Percentiles rank a stretch among this genome's conserved stretches.
Evolutionary conservation across 2,329 filamentous ascomycete species (phyloP).

Genomic region (Ceratocystiopsis minuta): DNA sequence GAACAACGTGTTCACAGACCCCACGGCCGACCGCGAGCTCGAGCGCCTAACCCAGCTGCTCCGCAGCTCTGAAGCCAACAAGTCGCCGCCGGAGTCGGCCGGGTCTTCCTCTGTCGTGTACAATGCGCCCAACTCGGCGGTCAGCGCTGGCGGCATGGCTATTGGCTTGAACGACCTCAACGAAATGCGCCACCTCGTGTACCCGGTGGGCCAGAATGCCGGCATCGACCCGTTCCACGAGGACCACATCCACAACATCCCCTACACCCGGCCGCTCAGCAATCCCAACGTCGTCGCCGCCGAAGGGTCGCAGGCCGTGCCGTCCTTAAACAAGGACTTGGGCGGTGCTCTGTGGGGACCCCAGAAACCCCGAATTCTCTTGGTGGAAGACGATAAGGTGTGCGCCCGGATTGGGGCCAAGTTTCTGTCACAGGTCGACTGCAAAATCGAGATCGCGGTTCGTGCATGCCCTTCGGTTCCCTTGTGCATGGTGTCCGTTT

Average conservation of each 20-base stretch:
- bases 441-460: constrained; percentile 49
- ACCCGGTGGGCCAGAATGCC: constrained; percentile 76
- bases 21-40: constrained; percentile 34
- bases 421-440: constrained; percentile 47
- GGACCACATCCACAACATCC: constrained; percentile 87
- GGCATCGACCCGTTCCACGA: constrained; percentile 91
- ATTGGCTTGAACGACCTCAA: constrained; percentile 32
- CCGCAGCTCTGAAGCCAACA: constrained; percentile 18
- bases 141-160: constrained; percentile 20
- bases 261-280: constrained; percentile 61
- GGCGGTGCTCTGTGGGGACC: constrained; percentile 36
- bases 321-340: constrained; percentile 16
- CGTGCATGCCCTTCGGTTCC: constrained; percentile 14
- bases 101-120: constrained; percentile 36
- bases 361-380: constrained; percentile 59
- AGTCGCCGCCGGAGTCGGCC: constrained; percentile 34
- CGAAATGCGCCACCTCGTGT: constrained; percentile 53
- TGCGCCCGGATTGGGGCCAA: constrained; percentile 51
- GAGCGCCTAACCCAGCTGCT: constrained; percentile 37
- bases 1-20: constrained; percentile 32
- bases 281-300: constrained; percentile 21
- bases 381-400: constrained; percentile 69
- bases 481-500: no score
- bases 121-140: constrained; percentile 21
- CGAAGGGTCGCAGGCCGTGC: constrained; percentile 23